Evolutionary conservation across 164 flowering plant genomes (phyloP), one percentile per base, ranked within the genome.

Genomic region (Vitis cinerea): DNA sequence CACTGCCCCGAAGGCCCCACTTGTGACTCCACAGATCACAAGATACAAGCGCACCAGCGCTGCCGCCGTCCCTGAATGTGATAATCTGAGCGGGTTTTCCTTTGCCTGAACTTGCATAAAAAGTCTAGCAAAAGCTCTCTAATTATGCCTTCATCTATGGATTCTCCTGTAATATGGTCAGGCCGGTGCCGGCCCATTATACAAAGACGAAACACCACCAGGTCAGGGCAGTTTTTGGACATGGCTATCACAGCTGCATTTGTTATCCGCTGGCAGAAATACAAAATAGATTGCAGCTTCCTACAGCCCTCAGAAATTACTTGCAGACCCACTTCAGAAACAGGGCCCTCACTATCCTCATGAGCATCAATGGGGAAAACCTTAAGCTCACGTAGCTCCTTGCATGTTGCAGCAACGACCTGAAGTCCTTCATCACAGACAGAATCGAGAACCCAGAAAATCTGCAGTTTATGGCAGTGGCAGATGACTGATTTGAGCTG

Each of bases 81-180:
- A 95, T 87, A 1, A 95, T 90, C 13, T 95, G 90, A 10, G 91
- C 97, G 15, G 99, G 99, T 75, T 90, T 93, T 61, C 84, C 79
- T 62, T 88, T 85, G 15, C 81, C 82, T 0, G 97, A 89, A 61
- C 95, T 92, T 2, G 23, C 6, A 65, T 92, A 17, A 92, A 62
- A 91, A 94, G 70, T 94, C 99, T 10, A 86, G 13, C 49, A 94
- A 70, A 7, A 80, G 74, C 80, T 94, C 99, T 83, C 99, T 94
- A 84, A 63, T 17, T 17, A 17, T 17, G 19, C 97, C 97, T 76
- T 88, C 94, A 77, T 92, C 97, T 92, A 92, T 89, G 19, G 97
- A 90, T 65, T 87, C 78, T 10, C 80, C 77, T 15, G 97, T 92
- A 16, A 79, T n/a, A 61, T 81, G 87, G 70, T 92, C 97, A 31